phyloP scores from a whole-genome alignment of 768 basidiomycete genomes.

The Tulasnella sp. region DNA sequence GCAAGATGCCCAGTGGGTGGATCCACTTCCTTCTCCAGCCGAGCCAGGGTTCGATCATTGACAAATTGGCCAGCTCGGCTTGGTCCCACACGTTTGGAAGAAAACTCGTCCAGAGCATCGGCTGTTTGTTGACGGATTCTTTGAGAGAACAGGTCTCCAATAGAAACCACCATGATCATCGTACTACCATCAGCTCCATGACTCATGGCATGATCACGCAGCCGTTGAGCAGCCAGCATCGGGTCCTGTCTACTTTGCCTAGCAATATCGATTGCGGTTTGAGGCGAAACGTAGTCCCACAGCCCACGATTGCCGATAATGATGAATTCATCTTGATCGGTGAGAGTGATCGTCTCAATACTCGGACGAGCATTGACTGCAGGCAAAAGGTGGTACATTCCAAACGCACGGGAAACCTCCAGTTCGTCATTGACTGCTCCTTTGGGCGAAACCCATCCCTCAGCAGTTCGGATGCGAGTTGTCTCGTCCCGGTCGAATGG shows the following conservation, averaged over 20 bases:
- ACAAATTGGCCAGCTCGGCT: slow-evolving; percentile 35
- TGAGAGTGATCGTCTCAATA: slow-evolving; percentile 52
- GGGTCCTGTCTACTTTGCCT: slow-evolving; percentile 49
- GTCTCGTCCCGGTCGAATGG: slow-evolving; percentile 82
- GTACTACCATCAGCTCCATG: slow-evolving; percentile 88
- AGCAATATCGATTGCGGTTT: slow-evolving; percentile 94
- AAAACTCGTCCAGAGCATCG: slow-evolving; percentile 31
- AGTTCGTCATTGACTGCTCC: slow-evolving; percentile 87
- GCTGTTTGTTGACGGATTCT: slow-evolving; percentile 32
- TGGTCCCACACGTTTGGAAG: slow-evolving; percentile 23
- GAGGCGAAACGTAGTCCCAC: slow-evolving; percentile 89
- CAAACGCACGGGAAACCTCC: slow-evolving; percentile 86
- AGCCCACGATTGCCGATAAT: slow-evolving; percentile 87
- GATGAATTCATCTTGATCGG: slow-evolving; percentile 85
- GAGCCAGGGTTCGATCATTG: slow-evolving; percentile 42
- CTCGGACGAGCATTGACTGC: slow-evolving; percentile 83
- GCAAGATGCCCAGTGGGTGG: slow-evolving; percentile 80
- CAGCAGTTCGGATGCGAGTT: slow-evolving; percentile 73
- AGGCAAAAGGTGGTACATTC: slow-evolving; percentile 79
- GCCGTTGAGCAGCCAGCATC: slow-evolving; percentile 89
- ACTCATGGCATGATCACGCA: slow-evolving; percentile 91
- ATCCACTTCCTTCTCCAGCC: slow-evolving; percentile 64
- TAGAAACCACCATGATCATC: slow-evolving; percentile 95
- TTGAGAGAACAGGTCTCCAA: slow-evolving; percentile 58
- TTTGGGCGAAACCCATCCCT: slow-evolving; percentile 87